Percentiles rank a stretch among this genome's conserved stretches.
Evolutionary conservation across 1,284 basidiomycete species (phyloP).

Genomic region (Coniophora puteana): DNA sequence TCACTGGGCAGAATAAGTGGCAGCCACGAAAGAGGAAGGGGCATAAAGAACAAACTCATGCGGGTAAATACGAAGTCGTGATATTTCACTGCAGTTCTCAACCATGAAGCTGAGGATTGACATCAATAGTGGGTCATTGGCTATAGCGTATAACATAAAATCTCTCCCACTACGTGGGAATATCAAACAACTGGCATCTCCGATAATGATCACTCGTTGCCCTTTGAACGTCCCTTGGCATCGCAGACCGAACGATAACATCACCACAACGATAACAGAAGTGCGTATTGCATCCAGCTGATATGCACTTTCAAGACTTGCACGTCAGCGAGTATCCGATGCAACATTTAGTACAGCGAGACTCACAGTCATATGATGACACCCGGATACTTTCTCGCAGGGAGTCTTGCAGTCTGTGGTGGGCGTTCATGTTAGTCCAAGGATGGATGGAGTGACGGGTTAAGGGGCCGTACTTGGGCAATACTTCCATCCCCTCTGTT

Average conservation of each 20-base stretch:
- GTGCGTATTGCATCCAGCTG: constrained; percentile 59
- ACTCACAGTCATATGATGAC: constrained; percentile 64
- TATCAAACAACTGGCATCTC: constrained; percentile 40
- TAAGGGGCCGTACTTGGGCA: constrained; percentile 44
- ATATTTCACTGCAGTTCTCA: too few relatives aligned
- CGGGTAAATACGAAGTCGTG: too few relatives aligned
- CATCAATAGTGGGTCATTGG: too few relatives aligned
- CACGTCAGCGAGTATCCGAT: background rate
- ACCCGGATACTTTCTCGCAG: constrained; percentile 52
- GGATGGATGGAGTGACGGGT: background rate
- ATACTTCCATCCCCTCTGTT: constrained; percentile 52
- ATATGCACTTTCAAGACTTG: constrained; percentile 40
- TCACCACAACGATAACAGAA: constrained; percentile 61
- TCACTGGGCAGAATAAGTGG: constrained; percentile 6
- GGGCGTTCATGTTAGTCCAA: background rate
- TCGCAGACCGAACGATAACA: constrained; percentile 47
- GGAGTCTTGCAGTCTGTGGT: constrained; percentile 55
- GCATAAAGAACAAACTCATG: too few relatives aligned
- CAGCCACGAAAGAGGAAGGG: too few relatives aligned
- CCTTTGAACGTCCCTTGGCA: constrained; percentile 35
- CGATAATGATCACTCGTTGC: constrained; percentile 44
- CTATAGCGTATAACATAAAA: too few relatives aligned
- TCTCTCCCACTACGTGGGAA: too few relatives aligned
- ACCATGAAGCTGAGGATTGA: too few relatives aligned
- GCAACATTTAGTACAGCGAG: background rate